These are phyloP conservation scores for Diaporthe vaccinii DNA, from an alignment of 2,329 filamentous ascomycete genomes.

Conservation along the genomic window DNA sequence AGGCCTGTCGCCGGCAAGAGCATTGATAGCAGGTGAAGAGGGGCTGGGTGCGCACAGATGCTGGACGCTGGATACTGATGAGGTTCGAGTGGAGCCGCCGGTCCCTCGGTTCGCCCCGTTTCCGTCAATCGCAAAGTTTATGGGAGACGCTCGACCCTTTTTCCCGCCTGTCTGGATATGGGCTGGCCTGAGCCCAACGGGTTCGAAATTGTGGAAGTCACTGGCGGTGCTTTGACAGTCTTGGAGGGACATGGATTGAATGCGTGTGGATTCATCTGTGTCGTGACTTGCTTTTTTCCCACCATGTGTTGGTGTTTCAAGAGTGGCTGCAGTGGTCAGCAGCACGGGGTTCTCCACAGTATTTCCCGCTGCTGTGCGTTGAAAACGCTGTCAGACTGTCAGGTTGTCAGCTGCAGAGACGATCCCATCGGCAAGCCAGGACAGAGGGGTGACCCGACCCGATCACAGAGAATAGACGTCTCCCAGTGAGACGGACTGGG, in stretches of 20 bases:
- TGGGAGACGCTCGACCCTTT: slow-evolving; percentile 25
- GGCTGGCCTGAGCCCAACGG: slow-evolving; percentile 22
- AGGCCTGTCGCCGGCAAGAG: not conserved
- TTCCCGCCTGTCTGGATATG: slow-evolving; percentile 29
- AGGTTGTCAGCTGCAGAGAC: slow-evolving; percentile 24
- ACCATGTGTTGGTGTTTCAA: slow-evolving; percentile 24
- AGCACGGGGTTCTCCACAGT: slow-evolving; percentile 27
- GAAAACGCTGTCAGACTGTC: slow-evolving; percentile 1
- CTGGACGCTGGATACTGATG: slow-evolving; percentile 20
- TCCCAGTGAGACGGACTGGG: slow-evolving; percentile 12
- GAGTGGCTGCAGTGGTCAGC: slow-evolving; percentile 17
- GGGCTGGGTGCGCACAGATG: slow-evolving; percentile 36
- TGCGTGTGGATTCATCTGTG: not conserved
- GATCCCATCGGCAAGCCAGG: slow-evolving; percentile 4
- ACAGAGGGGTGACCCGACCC: slow-evolving; percentile 1
- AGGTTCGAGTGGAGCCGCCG: slow-evolving; percentile 35
- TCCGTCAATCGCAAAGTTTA: slow-evolving; percentile 34
- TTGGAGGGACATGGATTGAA: not conserved
- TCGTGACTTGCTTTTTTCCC: slow-evolving; percentile 16
- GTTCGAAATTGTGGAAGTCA: not conserved
- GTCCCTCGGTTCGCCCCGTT: slow-evolving; percentile 40
- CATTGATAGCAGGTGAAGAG: not conserved
- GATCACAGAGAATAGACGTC: not conserved
- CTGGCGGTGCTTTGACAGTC: not conserved
- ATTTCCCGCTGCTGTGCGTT: not conserved